Conservation (phyloP, 495 filamentous ascomycete species). For the Talaromyces proteolyticus region DNA sequence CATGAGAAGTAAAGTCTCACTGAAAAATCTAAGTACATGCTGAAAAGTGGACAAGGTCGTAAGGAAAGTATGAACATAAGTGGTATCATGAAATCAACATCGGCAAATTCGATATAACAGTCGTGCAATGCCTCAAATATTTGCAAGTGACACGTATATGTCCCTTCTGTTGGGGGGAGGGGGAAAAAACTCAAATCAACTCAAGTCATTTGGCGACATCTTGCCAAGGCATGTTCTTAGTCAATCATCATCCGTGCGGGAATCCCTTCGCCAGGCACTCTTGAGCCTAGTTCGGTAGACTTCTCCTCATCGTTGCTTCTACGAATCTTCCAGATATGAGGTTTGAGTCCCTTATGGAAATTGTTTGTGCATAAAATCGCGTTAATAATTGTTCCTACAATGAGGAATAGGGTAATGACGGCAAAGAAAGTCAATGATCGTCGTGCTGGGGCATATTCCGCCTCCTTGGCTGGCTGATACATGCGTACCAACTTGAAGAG, state of each 20-base stretch:
- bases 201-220: background rate
- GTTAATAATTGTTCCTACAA: slow-evolving; percentile 84
- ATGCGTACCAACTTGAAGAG: slow-evolving; percentile 97
- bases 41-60: background rate
- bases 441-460: slow-evolving; percentile 65
- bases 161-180: background rate
- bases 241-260: slow-evolving; percentile 88
- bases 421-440: slow-evolving; percentile 87
- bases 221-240: slow-evolving; percentile 27
- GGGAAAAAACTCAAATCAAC: too few species aligned
- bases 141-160: too few species aligned
- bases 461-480: slow-evolving; percentile 54
- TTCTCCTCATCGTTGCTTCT: slow-evolving; percentile 61
- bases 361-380: slow-evolving; percentile 83
- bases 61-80: background rate
- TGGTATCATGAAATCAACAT: background rate
- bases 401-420: slow-evolving; percentile 81
- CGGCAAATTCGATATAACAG: too few species aligned
- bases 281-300: slow-evolving; percentile 62
- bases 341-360: slow-evolving; percentile 87
- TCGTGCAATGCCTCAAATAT: too few species aligned
- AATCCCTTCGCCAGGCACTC: slow-evolving; percentile 29
- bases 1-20: background rate
- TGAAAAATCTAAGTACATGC: background rate
- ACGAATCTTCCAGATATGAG: slow-evolving; percentile 67